phyloP scores from a whole-genome alignment of 768 basidiomycete species.

The Tricholoma sp. region DNA sequence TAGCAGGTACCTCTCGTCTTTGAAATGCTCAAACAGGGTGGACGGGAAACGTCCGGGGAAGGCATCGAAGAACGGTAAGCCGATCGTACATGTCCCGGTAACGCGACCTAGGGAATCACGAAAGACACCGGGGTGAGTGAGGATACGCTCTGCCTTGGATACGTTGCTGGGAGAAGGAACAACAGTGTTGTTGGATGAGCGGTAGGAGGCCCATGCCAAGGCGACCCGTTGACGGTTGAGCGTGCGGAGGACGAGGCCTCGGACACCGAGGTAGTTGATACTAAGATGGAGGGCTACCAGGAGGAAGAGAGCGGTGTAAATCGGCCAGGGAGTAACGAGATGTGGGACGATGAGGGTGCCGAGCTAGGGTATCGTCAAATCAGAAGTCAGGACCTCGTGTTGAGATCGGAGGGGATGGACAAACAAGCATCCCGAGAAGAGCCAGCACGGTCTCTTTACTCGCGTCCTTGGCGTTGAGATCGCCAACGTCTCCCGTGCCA shows the following conservation, averaged over 20 bases:
- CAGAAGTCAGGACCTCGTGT: background rate
- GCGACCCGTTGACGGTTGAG: constrained; percentile 56
- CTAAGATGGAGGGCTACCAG: constrained; percentile 50
- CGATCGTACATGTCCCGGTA: constrained; percentile 46
- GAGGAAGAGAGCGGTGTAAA: constrained; percentile 45
- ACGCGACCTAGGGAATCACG: constrained; percentile 26
- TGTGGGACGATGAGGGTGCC: constrained; percentile 57
- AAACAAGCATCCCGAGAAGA: constrained; percentile 61
- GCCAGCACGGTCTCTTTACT: constrained; percentile 70
- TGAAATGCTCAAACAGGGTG: constrained; percentile 34
- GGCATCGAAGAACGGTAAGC: constrained; percentile 38
- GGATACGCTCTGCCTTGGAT: constrained; percentile 39
- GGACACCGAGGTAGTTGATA: constrained; percentile 58
- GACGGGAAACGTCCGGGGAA: constrained; percentile 22
- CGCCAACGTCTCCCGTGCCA: constrained; percentile 59
- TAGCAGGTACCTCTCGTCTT: constrained; percentile 44
- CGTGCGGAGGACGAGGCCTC: constrained; percentile 49
- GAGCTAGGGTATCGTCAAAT: constrained; percentile 33
- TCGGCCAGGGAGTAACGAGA: constrained; percentile 41
- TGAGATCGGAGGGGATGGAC: constrained; percentile 13
- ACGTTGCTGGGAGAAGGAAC: constrained; percentile 32
- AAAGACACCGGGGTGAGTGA: constrained; percentile 34
- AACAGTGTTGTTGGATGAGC: constrained; percentile 14
- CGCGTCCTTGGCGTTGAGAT: constrained; percentile 66
- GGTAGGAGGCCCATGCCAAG: constrained; percentile 46